Percentiles rank a stretch among this genome's conserved stretches.
Evolutionary conservation across 257 asterid genomes (phyloP).

Genomic region (Mitragyna speciosa): DNA sequence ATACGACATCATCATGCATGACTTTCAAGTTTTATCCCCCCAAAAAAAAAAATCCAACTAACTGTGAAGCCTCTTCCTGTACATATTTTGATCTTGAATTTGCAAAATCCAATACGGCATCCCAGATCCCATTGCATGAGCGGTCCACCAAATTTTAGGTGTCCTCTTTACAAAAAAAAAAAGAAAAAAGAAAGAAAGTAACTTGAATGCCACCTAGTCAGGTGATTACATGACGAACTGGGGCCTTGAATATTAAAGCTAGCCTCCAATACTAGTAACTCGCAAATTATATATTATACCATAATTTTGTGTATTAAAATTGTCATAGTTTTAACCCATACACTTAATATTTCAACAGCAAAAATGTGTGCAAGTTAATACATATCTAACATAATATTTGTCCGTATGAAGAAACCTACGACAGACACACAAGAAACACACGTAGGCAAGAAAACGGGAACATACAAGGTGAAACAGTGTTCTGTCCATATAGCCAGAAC

Average conservation of each 20-base stretch:
- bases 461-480: neutral
- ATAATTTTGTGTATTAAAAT: too few relatives aligned
- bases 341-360: too few relatives aligned
- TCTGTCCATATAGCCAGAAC: neutral
- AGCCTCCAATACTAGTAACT: neutral
- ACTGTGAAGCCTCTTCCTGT: neutral
- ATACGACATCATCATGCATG: too few relatives aligned
- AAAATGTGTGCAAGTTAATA: too few relatives aligned
- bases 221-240: constrained; percentile 3
- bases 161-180: neutral
- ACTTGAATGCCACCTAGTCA: neutral
- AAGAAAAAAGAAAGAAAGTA: too few relatives aligned
- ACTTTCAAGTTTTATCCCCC: too few relatives aligned
- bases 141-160: neutral
- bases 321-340: too few relatives aligned
- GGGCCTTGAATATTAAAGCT: neutral
- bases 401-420: neutral
- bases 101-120: neutral
- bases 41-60: neutral
- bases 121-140: neutral
- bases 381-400: too few relatives aligned
- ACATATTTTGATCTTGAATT: neutral
- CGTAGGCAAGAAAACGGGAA: neutral
- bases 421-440: neutral
- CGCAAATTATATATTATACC: neutral